Base-by-base conservation (phyloP, 1,284 basidiomycete genomes). In the Ustilago lituana region DNA sequence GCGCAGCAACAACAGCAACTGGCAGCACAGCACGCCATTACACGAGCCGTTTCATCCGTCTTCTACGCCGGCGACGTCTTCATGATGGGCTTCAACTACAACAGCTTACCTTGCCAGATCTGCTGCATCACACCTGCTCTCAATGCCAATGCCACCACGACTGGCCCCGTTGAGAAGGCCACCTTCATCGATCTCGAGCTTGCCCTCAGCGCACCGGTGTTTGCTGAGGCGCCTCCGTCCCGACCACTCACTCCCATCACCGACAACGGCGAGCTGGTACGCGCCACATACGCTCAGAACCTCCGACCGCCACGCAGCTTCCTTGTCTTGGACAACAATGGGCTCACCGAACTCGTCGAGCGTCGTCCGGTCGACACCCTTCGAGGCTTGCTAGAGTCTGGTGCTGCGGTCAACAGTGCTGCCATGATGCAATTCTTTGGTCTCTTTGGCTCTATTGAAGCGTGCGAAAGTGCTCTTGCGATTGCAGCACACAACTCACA, bases 391-490 rank as follows among this genome's bases (percentile, higher is more conserved):
- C 72, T 86, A 38, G 83, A 85, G 41, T 69, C 70, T 0, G 68
- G 72, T 19, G 60, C 53, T 9, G 59, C 63, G 10, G 65, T 69
- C 46, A 73, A 74, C 50, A 68, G 74, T 9, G 59, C 78, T 5
- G 71, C 67, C 37, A 67, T 81, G 40, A 71, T 77, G 54, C 76
- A 81, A 43, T 80, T 77, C 49, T 80, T 81, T 45, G 74, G 66
- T 35, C 60, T 65, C 14, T 78, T 62, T 26, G 79, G 74, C 31
- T 70, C 73, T 8, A 70, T 76, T 44, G 76, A 96, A 79, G 90
- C 91, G 2, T 94, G 92, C 77, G 90, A 92, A 12, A 94, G 95
- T 89, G 87, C 93, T n/a, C 86, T 96, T 12, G 90, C 89, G 14
- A 80, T 86, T 47, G 83, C 87, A 87, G 79, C 83, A 1, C 70